A percentile compares a stretch with the other conserved stretches of the same genome.
These are phyloP conservation scores for Zoysia pacifica DNA, from an alignment of 176 grass and related monocot species.

Conservation along the genomic window DNA sequence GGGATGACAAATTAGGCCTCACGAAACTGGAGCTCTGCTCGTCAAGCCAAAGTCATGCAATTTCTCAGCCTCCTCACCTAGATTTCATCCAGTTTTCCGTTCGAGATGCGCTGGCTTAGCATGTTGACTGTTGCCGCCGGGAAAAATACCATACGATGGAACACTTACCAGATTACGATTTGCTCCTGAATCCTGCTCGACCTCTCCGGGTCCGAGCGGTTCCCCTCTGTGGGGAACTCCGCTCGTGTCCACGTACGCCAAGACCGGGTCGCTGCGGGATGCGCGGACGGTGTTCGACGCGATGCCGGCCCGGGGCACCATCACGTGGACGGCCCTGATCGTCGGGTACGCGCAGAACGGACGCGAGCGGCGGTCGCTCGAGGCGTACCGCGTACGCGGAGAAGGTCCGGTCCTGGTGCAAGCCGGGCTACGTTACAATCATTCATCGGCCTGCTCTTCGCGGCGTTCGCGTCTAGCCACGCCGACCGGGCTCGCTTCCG, in stretches of 20 bases:
- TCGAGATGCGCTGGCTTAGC: not conserved
- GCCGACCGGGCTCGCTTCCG: conserved; percentile 44
- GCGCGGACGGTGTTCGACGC: conserved; percentile 46
- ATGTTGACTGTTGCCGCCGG: not conserved
- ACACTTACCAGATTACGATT: too few relatives aligned
- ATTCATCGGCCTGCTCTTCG: conserved; percentile 64
- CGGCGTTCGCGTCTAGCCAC: not conserved
- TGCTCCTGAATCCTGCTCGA: too few relatives aligned
- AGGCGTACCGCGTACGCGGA: conserved; percentile 31
- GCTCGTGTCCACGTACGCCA: conserved; percentile 67
- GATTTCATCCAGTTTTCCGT: not conserved
- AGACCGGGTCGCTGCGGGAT: conserved; percentile 51
- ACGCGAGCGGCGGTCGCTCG: conserved; percentile 34
- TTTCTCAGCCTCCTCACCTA: not conserved
- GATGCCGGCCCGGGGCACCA: conserved; percentile 27
- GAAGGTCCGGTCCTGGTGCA: conserved; percentile 41
- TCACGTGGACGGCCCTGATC: conserved; percentile 63
- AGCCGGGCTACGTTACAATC: conserved; percentile 52
- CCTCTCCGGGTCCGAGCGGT: conserved; percentile 15
- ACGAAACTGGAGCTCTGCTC: not conserved
- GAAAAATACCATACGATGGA: too few relatives aligned
- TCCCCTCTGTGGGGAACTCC: conserved; percentile 63
- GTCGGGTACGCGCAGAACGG: conserved; percentile 61
- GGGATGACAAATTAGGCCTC: not conserved
- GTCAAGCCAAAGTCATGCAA: not conserved